Conservation (phyloP, 1,139 yeast species). For the Candida neerlandica region DNA sequence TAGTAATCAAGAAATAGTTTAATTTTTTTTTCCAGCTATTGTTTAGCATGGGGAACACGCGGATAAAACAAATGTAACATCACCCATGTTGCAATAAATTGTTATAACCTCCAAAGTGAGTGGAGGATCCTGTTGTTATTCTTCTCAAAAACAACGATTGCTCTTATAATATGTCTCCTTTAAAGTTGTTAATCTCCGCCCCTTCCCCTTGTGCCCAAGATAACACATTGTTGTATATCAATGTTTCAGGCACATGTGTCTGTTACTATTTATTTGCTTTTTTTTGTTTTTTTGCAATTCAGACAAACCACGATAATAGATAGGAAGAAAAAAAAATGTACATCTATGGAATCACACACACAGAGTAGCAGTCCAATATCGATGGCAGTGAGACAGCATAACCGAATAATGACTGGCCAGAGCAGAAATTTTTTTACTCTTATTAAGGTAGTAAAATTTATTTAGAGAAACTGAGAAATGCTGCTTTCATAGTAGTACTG, state of each 20-base stretch:
- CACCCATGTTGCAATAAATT: conserved; percentile 1
- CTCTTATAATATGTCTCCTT: too few species aligned
- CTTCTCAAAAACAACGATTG: too few species aligned
- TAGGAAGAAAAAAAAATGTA: neutral
- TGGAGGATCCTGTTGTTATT: too few species aligned
- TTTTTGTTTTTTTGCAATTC: too few species aligned
- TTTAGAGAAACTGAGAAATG: neutral
- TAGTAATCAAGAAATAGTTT: too few species aligned
- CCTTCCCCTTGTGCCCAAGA: too few species aligned
- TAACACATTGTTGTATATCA: too few species aligned
- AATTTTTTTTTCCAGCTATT: neutral
- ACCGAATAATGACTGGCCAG: neutral
- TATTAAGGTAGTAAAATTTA: neutral
- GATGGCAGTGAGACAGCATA: neutral
- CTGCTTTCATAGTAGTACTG: neutral
- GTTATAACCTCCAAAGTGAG: too few species aligned
- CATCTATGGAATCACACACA: neutral
- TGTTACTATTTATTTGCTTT: too few species aligned
- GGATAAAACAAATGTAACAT: neutral
- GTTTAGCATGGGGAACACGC: neutral
- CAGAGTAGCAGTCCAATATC: neutral
- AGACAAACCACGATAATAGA: too few species aligned
- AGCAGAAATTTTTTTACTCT: neutral
- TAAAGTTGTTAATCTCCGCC: too few species aligned
- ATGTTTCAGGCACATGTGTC: too few species aligned